A percentile compares a stretch with the other conserved stretches of the same genome.
Evolutionary conservation across 208 protist genomes (phyloP).

Genomic region (Strigomonas galati): DNA sequence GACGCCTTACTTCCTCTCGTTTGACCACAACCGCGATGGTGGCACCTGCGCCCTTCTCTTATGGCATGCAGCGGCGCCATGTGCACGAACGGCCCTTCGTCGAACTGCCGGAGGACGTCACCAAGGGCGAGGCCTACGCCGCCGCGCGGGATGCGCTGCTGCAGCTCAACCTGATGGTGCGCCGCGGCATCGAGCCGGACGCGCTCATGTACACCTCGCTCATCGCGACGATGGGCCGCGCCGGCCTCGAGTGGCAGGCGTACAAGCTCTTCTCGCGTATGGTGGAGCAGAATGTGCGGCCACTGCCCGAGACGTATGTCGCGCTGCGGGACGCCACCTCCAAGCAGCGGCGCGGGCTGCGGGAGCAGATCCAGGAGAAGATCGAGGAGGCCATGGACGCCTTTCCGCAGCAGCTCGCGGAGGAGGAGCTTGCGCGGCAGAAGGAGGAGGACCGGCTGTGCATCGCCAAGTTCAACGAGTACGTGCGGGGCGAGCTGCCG

Average conservation of each 20-base stretch:
- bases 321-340: slow-evolving; percentile 79
- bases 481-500: slow-evolving; percentile 71
- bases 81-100: slow-evolving; percentile 70
- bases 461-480: slow-evolving; percentile 81
- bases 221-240: slow-evolving; percentile 85
- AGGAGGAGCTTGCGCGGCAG: slow-evolving; percentile 50
- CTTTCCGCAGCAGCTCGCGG: slow-evolving; percentile 75
- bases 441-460: slow-evolving; percentile 67
- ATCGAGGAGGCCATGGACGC: slow-evolving; percentile 70
- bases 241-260: slow-evolving; percentile 88
- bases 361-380: slow-evolving; percentile 80
- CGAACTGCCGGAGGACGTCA: slow-evolving; percentile 42
- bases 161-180: slow-evolving; percentile 93
- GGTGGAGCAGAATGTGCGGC: slow-evolving; percentile 79
- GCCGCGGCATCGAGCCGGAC: slow-evolving; percentile 85
- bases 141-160: slow-evolving; percentile 78
- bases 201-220: slow-evolving; percentile 91
- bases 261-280: slow-evolving; percentile 94
- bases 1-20: not conserved
- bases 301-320: slow-evolving; percentile 90
- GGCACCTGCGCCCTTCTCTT: not conserved
- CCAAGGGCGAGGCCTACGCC: slow-evolving; percentile 63
- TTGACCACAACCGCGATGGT: not conserved
- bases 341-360: slow-evolving; percentile 42
- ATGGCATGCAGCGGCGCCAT: slow-evolving; percentile 14